phyloP scores from a whole-genome alignment of 495 filamentous ascomycete species.

The Aspergillus funiculosus region DNA sequence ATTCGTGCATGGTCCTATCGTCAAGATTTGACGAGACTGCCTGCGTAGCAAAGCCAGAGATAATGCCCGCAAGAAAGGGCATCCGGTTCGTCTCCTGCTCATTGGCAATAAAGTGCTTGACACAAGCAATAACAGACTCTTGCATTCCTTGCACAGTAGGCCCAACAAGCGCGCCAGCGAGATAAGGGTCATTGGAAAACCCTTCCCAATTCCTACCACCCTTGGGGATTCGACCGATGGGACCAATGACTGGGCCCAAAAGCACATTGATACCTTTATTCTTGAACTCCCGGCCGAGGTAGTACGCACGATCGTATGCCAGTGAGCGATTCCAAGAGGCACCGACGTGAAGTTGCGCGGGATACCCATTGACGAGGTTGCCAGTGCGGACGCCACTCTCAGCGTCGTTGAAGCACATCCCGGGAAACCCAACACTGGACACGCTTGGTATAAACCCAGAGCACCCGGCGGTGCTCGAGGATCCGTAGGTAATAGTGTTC shows the following conservation, averaged over 20 bases:
- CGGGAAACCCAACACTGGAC: conserved; percentile 49
- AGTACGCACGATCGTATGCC: conserved; percentile 39
- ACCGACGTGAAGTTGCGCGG: conserved; percentile 51
- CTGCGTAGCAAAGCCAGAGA: conserved; percentile 38
- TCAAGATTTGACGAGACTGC: conserved; percentile 55
- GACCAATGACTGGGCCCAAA: conserved; percentile 62
- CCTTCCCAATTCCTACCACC: conserved; percentile 89
- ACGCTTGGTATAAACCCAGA: conserved; percentile 49
- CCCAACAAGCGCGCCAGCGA: conserved; percentile 56
- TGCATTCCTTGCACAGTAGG: conserved; percentile 61
- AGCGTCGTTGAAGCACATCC: conserved; percentile 61
- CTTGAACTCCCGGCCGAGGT: conserved; percentile 55
- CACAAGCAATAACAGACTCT: conserved; percentile 21
- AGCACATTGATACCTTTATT: conserved; percentile 50
- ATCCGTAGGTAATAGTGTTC: conserved; percentile 42
- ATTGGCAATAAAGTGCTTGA: conserved; percentile 70
- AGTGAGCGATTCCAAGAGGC: conserved; percentile 51
- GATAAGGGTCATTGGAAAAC: conserved; percentile 66
- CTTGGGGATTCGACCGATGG: conserved; percentile 66
- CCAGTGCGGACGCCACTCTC: conserved; percentile 49
- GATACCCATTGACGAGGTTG: conserved; percentile 55
- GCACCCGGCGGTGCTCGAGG: conserved; percentile 56
- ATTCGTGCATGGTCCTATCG: conserved; percentile 64
- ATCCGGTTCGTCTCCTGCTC: conserved; percentile 77
- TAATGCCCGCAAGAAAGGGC: conserved; percentile 12